A percentile compares a stretch with the other conserved stretches of the same genome.
These are phyloP conservation scores for Metschnikowia arizonensis DNA, from an alignment of 805 yeast genomes.

Conservation along the genomic window DNA sequence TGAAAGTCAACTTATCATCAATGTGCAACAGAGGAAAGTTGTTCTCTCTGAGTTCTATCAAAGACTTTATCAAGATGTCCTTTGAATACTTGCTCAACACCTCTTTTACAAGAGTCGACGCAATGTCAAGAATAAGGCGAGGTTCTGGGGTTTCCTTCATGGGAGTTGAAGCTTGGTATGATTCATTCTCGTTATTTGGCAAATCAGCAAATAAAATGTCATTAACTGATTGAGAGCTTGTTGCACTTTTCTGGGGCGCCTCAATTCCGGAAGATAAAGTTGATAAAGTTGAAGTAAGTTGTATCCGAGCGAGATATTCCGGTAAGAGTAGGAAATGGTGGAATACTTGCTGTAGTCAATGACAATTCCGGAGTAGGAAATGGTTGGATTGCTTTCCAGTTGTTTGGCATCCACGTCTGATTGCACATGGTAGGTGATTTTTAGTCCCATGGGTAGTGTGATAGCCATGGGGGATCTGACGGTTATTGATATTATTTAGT, in stretches of 20 bases:
- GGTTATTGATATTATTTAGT: no score
- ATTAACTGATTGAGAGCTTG: slow-evolving; percentile 39
- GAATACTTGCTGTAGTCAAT: no score
- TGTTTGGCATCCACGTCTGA: no score
- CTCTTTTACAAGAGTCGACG: slow-evolving; percentile 13
- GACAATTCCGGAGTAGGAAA: no score
- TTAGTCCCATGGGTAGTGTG: no score
- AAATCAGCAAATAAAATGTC: slow-evolving; percentile 46
- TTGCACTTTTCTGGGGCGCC: slow-evolving; percentile 9
- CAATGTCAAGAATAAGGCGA: slow-evolving; percentile 1
- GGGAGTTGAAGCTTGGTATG: slow-evolving; percentile 24
- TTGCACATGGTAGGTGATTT: no score
- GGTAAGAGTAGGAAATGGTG: no score
- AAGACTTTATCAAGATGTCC: slow-evolving; percentile 16
- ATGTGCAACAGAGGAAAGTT: slow-evolving; percentile 24
- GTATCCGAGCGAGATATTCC: no score
- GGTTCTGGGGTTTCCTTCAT: slow-evolving; percentile 14
- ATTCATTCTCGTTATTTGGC: slow-evolving; percentile 22
- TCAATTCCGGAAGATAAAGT: slow-evolving; percentile 23
- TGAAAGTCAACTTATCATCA: slow-evolving; percentile 16
- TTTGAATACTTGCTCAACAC: slow-evolving; percentile 1
- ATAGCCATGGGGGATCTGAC: no score
- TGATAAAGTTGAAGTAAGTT: no score
- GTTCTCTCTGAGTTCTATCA: slow-evolving; percentile 22
- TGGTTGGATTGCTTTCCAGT: no score